Evolutionary conservation across 2,329 filamentous ascomycete genomes (phyloP).

Genomic region (Zarea fungicola): DNA sequence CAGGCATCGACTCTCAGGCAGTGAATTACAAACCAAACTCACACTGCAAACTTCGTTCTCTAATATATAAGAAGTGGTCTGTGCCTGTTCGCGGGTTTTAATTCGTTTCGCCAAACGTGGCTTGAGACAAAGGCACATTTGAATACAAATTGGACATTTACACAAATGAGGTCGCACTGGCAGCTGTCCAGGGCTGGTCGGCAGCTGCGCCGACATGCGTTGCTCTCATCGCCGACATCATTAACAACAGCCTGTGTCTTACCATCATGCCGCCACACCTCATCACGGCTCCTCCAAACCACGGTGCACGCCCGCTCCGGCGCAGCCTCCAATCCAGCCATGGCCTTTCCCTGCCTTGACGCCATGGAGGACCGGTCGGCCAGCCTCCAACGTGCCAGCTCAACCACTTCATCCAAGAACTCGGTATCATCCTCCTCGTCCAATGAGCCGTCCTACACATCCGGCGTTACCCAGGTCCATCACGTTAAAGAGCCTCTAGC

Average conservation of each 20-base stretch:
- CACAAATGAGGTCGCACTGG: constrained; percentile 12
- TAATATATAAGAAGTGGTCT: background rate
- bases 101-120: too few species aligned
- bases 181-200: constrained; percentile 11
- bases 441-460: constrained; percentile 91
- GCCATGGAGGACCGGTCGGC: constrained; percentile 74
- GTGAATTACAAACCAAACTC: constrained; percentile 6
- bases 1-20: too few species aligned
- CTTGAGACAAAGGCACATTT: too few species aligned
- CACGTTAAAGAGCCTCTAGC: constrained; percentile 68
- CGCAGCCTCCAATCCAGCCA: constrained; percentile 69
- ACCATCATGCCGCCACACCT: constrained; percentile 16
- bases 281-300: background rate
- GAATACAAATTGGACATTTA: background rate
- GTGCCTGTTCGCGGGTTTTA: background rate
- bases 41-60: background rate
- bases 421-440: constrained; percentile 66
- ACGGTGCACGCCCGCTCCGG: constrained; percentile 22
- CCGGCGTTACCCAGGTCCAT: constrained; percentile 75
- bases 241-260: too few species aligned
- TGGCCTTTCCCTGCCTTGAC: constrained; percentile 87
- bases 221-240: constrained; percentile 1
- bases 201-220: constrained; percentile 4
- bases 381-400: constrained; percentile 42
- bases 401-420: background rate